phyloP scores from a whole-genome alignment of 805 yeast species.

The Saccharomyces jurei region DNA sequence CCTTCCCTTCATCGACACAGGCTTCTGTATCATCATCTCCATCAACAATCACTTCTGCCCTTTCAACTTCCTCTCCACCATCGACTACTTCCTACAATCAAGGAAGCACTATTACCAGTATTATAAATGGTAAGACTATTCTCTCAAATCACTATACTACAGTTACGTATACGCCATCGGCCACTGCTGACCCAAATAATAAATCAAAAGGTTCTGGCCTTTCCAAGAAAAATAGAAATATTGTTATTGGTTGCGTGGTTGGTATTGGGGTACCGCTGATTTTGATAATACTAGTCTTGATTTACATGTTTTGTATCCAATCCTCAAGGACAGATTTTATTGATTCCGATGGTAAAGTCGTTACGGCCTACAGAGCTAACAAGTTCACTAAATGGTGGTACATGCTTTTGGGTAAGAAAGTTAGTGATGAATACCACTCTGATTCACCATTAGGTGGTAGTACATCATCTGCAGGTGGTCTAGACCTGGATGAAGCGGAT shows the following conservation, averaged over 20 bases:
- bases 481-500: background rate
- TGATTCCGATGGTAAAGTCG: slow-evolving; percentile 27
- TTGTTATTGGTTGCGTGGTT: slow-evolving; percentile 59
- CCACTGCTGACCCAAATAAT: slow-evolving; percentile 18
- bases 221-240: slow-evolving; percentile 38
- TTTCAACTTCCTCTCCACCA: slow-evolving; percentile 6
- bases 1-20: slow-evolving; percentile 12
- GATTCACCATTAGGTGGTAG: slow-evolving; percentile 19
- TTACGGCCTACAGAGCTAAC: slow-evolving; percentile 21
- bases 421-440: slow-evolving; percentile 19
- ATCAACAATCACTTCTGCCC: slow-evolving; percentile 9
- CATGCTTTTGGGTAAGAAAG: slow-evolving; percentile 16
- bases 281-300: slow-evolving; percentile 9
- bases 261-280: slow-evolving; percentile 60
- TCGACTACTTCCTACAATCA: slow-evolving; percentile 7
- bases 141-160: slow-evolving; percentile 26
- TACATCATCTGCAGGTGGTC: background rate
- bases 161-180: slow-evolving; percentile 21
- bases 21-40: slow-evolving; percentile 6
- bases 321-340: slow-evolving; percentile 23
- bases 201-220: slow-evolving; percentile 31
- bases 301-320: slow-evolving; percentile 20
- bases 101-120: slow-evolving; percentile 15
- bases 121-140: slow-evolving; percentile 27
- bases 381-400: slow-evolving; percentile 18